Evolutionary conservation across 345 rosid species (phyloP), one percentile per base, ranked within the genome.

Genomic region (Schrenkiella parvula): DNA sequence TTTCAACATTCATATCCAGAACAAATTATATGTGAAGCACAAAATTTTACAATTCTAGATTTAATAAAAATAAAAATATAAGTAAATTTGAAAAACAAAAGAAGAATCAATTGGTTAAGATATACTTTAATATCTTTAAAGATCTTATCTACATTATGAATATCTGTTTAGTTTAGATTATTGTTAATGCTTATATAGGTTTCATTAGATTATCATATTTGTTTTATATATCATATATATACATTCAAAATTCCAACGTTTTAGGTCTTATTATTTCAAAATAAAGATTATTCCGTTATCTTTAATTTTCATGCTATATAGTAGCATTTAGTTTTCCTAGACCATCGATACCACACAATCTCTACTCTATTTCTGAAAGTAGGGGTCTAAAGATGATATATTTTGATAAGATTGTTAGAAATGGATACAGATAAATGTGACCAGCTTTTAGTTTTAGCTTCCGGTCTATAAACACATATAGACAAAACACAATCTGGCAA

Each of bases 291-390:
- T n/a, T 35, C n/a, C 10, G 2, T 22, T 48, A 19, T 23, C 6
- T 34, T 32, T 52, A 38, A 14, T 26, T 19, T 37, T 19, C 51
- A 25, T 11, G 51, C 18, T 25, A 25, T 17, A 38, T 3, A 66
- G 21, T 34, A 8, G 60, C 58, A 67, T 54, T 21, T 56, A 55
- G 73, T 56, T 68, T 68, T 54, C 54, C 44, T 56, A 42, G 48
- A 51, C 28, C 50, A 25, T 39, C 34, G 10, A 14, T 22, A 51
- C 71, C 61, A 53, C 29, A 39, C 34, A 12, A 8, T 39, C 21
- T 17, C 29, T 39, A 67, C 52, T 28, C 64, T 68, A 55, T 22
- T 37, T 25, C 47, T 41, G 54, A 56, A 55, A 68, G 23, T 31
- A 54, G 43, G 32, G 58, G 64, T 23, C 32, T 51, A 8, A 68